Evolutionary conservation across 2,329 filamentous ascomycete species (phyloP), one percentile per base, ranked within the genome.

Genomic region (Hymenotorrendiella dingleyae): DNA sequence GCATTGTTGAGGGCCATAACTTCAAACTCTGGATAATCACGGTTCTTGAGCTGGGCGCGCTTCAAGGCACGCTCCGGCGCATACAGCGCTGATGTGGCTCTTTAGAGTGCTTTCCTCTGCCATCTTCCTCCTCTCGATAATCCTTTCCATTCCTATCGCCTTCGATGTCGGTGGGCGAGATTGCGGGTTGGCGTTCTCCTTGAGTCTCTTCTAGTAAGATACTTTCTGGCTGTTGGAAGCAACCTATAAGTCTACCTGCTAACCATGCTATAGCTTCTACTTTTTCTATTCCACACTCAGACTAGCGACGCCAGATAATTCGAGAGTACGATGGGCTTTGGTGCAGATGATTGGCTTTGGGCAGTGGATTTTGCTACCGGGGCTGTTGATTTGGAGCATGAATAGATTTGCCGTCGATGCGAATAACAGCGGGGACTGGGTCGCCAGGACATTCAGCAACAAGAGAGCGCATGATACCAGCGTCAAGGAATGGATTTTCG

Each of bases 101-200:
- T 80, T 90, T 66, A 82, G 84, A 63, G 76, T 84, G 64, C 63
- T 90, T 56, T 87, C 87, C 61, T 87, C 87, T 68, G 74, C 83
- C 62, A 68, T 87, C 67, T 97, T 96, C 69, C 81, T 97, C 58
- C 76, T 90, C 67, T 86, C 86, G 68, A 89, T 96, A 65, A 82
- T 97, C 62, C 85, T 97, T 62, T 95, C 89, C 49, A 93, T 98
- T 63, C 93, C 93, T 49, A 82, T 98, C 62, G 87, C 91, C 59
- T 97, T 97, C 71, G 93, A 98, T 78, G 91, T 97, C 60, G 93
- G 93, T 63, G 93, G 93, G 49, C 83, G 88, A 59, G 90, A 93
- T 57, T 94, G 89, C 61, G 93, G 93, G 46, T 75, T 98, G 60
- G 91, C 89, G 50, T 97, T 94, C 71, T 96, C 89, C 62, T 77